Conservation (phyloP, 495 filamentous ascomycete genomes). For the Chaetomium cochliodes region DNA sequence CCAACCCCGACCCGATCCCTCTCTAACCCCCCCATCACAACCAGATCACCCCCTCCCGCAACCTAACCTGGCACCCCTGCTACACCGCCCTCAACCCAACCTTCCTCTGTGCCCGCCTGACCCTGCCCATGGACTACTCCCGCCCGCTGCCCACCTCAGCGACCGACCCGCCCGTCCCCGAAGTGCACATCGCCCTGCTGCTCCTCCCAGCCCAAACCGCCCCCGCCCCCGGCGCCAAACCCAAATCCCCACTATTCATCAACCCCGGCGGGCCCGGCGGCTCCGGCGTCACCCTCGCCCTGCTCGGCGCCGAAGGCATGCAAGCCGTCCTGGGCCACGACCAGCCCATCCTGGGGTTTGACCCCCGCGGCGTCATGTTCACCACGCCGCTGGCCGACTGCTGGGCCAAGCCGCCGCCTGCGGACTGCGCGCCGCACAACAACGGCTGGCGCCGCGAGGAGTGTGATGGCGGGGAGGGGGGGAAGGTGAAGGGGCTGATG, state of each 20-base stretch:
- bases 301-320: slow-evolving; percentile 31
- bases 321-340: slow-evolving; percentile 42
- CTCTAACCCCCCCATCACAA: neutral
- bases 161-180: slow-evolving; percentile 17
- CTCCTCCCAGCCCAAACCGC: slow-evolving; percentile 32
- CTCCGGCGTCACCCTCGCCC: slow-evolving; percentile 35
- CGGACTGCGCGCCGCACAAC: neutral
- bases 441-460: no score
- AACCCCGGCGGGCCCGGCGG: slow-evolving; percentile 51
- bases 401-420: slow-evolving; percentile 31
- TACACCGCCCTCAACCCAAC: slow-evolving; percentile 34
- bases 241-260: slow-evolving; percentile 38
- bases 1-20: neutral
- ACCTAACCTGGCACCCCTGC: slow-evolving; percentile 46
- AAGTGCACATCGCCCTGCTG: slow-evolving; percentile 53
- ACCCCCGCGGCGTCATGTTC: slow-evolving; percentile 45
- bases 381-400: slow-evolving; percentile 41
- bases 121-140: slow-evolving; percentile 59
- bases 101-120: slow-evolving; percentile 53
- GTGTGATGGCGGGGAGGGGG: slow-evolving; percentile 15
- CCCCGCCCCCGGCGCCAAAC: slow-evolving; percentile 6
- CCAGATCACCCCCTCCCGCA: slow-evolving; percentile 46
- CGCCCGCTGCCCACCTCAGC: slow-evolving; percentile 25
- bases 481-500: slow-evolving; percentile 8
- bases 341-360: slow-evolving; percentile 47